Conservation (phyloP, 768 basidiomycete species). For the Leccinum subtestaceum region DNA sequence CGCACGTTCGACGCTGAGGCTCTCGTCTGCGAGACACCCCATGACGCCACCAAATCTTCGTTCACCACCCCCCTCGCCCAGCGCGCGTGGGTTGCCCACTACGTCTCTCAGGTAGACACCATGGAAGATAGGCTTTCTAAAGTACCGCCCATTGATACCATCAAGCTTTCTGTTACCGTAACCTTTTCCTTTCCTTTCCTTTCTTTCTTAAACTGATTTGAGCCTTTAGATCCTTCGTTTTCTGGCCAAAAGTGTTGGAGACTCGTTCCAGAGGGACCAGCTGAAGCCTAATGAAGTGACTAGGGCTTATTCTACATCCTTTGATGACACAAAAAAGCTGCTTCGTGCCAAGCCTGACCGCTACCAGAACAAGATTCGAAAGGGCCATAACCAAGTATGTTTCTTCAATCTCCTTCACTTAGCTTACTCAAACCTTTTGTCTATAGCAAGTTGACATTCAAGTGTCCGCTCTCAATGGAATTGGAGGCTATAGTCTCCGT, state of each 20-base stretch:
- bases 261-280: slow-evolving; percentile 26
- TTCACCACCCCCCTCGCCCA: slow-evolving; percentile 23
- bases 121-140: slow-evolving; percentile 23
- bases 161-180: slow-evolving; percentile 22
- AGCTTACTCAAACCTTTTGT: background rate
- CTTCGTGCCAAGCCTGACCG: slow-evolving; percentile 23
- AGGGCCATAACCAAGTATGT: slow-evolving; percentile 39
- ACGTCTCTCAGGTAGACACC: slow-evolving; percentile 21
- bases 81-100: slow-evolving; percentile 33
- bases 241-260: slow-evolving; percentile 24
- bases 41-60: background rate
- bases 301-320: slow-evolving; percentile 19
- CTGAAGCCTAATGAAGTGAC: slow-evolving; percentile 26
- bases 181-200: background rate
- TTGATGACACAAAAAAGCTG: slow-evolving; percentile 9
- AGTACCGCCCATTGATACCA: slow-evolving; percentile 28
- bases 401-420: background rate
- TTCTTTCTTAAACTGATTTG: background rate
- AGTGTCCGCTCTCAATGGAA: slow-evolving; percentile 20
- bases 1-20: slow-evolving; percentile 5
- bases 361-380: slow-evolving; percentile 25
- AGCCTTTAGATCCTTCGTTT: slow-evolving; percentile 25
- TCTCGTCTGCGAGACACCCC: slow-evolving; percentile 2
- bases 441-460: slow-evolving; percentile 20
- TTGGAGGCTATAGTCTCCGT: slow-evolving; percentile 23